Evolutionary conservation across 2,329 filamentous ascomycete genomes (phyloP).

Genomic region (Talaromyces sp.): DNA sequence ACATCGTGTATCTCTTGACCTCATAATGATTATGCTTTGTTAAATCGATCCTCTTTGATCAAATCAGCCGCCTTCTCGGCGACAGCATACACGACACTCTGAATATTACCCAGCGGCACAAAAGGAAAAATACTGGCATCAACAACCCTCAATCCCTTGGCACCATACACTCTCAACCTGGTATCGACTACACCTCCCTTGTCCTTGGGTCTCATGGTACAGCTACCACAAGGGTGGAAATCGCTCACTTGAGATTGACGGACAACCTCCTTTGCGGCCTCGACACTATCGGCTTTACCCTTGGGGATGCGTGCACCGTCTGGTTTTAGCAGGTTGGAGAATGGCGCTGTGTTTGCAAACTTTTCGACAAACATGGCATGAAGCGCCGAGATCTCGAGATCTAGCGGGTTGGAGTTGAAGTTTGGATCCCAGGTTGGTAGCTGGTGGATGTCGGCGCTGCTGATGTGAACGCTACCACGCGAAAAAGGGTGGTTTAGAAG

Average conservation of each 20-base stretch:
- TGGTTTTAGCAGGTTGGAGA: slow-evolving; percentile 19
- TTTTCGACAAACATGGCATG: slow-evolving; percentile 18
- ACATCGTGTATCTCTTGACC: not conserved
- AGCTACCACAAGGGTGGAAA: slow-evolving; percentile 34
- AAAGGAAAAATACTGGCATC: slow-evolving; percentile 47
- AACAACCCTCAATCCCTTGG: slow-evolving; percentile 54
- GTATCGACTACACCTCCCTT: slow-evolving; percentile 35
- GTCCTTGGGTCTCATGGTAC: slow-evolving; percentile 34
- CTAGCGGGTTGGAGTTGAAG: slow-evolving; percentile 11
- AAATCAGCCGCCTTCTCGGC: slow-evolving; percentile 35
- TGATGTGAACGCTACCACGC: slow-evolving; percentile 18
- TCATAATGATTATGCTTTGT: not conserved
- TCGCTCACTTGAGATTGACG: slow-evolving; percentile 49
- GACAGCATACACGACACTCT: slow-evolving; percentile 39
- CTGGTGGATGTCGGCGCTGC: not conserved
- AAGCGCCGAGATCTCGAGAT: slow-evolving; percentile 12
- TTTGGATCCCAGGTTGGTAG: slow-evolving; percentile 8
- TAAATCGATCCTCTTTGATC: slow-evolving; percentile 33
- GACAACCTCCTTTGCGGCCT: slow-evolving; percentile 37
- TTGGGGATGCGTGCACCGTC: slow-evolving; percentile 11
- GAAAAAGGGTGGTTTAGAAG: slow-evolving; percentile 19
- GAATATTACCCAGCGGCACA: slow-evolving; percentile 38
- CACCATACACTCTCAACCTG: slow-evolving; percentile 33
- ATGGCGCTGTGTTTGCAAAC: slow-evolving; percentile 11
- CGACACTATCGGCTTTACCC: slow-evolving; percentile 15